Evolutionary conservation across 2,329 filamentous ascomycete species (phyloP).

Genomic region (Colletotrichum orchidophilum): DNA sequence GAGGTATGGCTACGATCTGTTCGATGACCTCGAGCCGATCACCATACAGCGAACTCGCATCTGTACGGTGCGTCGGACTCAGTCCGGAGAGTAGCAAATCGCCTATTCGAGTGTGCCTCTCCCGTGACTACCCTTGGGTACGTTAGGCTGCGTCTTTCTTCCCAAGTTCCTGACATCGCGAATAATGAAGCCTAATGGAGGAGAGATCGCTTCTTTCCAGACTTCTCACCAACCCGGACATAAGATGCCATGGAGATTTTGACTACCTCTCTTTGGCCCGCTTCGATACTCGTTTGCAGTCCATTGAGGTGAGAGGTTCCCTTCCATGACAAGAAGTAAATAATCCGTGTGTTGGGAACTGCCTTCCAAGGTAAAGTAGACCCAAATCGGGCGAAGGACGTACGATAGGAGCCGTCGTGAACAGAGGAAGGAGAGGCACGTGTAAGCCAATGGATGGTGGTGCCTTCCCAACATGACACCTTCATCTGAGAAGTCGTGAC

Average conservation of each 20-base stretch:
- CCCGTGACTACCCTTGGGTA: neutral
- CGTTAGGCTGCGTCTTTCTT: neutral
- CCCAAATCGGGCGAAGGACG: neutral
- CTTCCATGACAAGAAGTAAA: too few species aligned
- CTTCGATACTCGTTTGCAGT: neutral
- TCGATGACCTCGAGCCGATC: neutral
- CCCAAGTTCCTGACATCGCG: neutral
- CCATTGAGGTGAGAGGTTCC: too few species aligned
- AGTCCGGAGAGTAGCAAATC: neutral
- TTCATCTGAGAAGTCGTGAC: neutral
- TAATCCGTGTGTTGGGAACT: neutral
- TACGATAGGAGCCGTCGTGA: neutral
- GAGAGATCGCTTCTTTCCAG: neutral
- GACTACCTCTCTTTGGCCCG: neutral
- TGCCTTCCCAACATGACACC: neutral
- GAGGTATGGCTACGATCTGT: neutral
- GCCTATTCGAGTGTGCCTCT: neutral
- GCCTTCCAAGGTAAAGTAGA: neutral
- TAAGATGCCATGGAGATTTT: neutral
- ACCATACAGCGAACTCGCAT: neutral
- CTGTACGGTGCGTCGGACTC: neutral
- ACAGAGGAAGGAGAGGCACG: neutral
- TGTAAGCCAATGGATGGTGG: neutral
- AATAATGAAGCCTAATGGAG: neutral
- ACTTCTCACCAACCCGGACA: neutral